Percentiles rank a stretch among this genome's conserved stretches.
Evolutionary conservation across 1,284 basidiomycete genomes (phyloP).

Genomic region (Ganoderma lingzhi): DNA sequence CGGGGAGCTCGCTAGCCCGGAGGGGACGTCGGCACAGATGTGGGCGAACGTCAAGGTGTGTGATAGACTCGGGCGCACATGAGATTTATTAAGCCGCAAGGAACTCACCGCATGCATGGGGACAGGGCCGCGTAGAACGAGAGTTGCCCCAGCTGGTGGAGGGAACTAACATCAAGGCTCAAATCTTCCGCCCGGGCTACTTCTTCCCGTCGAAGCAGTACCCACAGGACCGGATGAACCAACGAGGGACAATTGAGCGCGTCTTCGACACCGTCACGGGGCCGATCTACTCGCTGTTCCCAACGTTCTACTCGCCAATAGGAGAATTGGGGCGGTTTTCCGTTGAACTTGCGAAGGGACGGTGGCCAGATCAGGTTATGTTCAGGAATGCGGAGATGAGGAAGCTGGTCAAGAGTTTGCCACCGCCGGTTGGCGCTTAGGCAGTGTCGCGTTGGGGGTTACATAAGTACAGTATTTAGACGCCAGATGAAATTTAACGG

Average conservation of each 20-base stretch:
- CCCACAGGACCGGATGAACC: constrained; percentile 41
- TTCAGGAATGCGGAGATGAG: constrained; percentile 35
- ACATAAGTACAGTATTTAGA: too few species aligned
- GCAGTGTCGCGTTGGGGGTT: too few species aligned
- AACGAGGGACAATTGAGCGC: constrained; percentile 33
- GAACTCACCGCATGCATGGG: not conserved
- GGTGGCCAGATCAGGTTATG: constrained; percentile 37
- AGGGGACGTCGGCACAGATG: constrained; percentile 40
- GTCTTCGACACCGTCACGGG: constrained; percentile 27
- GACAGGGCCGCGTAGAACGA: constrained; percentile 43
- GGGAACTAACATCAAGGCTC: constrained; percentile 34
- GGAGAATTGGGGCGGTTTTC: constrained; percentile 39
- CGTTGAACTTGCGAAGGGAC: constrained; percentile 43
- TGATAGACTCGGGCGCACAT: not conserved
- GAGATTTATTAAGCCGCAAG: not conserved
- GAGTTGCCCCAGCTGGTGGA: constrained; percentile 36
- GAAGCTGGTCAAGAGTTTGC: constrained; percentile 34
- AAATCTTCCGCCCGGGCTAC: constrained; percentile 42
- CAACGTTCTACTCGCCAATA: constrained; percentile 30
- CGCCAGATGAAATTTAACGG: too few species aligned
- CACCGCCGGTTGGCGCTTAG: not conserved
- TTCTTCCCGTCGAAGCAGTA: constrained; percentile 43
- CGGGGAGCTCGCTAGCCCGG: constrained; percentile 43
- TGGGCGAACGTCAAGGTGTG: constrained; percentile 47
- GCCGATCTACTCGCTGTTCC: constrained; percentile 25